Evolutionary conservation across 164 flowering plant species (phyloP), one percentile per base, ranked within the genome.

Genomic region (Vitis riparia): DNA sequence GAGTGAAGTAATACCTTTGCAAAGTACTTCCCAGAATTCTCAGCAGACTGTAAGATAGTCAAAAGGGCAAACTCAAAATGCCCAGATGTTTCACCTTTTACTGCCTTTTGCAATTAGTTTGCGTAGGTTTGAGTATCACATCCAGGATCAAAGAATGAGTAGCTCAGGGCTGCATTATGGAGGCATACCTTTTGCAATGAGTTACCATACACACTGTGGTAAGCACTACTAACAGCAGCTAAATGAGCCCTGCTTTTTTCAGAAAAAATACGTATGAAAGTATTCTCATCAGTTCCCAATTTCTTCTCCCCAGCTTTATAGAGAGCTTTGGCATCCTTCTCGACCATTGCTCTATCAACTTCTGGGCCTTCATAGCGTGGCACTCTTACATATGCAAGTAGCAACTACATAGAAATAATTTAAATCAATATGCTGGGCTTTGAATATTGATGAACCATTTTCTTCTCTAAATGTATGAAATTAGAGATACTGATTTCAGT

Each of bases 1-100:
- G 27, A 23, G 44, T 37, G 0, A 29, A 53, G 2, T 1, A 3
- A 51, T 83, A 92, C 97, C 92, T 81, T 90, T 5, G 97, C 90
- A 72, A 87, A 90, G 76, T 82, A 89, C 67, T 65, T 81, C 12
- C 78, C 87, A 56, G 94, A 89, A 76, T 89, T 86, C 27, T 82
- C 83, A 11, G 93, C 88, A 79, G 90, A 89, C 62, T 68, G 75
- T 53, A 89, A 14, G 55, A 91, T 89, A 13, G 94, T 75, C 79
- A 88, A 56, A 55, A 91, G 94, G 2, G 69, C 92, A 72, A 63
- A 69, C 76, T 77, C 81, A 68, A 91, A 86, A 16, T 61, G 5
- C 61, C 92, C 95, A 6, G 94, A 90, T 23, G 93, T 89, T 80
- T 91, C 98, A 3, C 69, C 78, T 76, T 86, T 89, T n/a, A 93